Conservation (phyloP, 805 yeast species). For the Candida quercuum region DNA sequence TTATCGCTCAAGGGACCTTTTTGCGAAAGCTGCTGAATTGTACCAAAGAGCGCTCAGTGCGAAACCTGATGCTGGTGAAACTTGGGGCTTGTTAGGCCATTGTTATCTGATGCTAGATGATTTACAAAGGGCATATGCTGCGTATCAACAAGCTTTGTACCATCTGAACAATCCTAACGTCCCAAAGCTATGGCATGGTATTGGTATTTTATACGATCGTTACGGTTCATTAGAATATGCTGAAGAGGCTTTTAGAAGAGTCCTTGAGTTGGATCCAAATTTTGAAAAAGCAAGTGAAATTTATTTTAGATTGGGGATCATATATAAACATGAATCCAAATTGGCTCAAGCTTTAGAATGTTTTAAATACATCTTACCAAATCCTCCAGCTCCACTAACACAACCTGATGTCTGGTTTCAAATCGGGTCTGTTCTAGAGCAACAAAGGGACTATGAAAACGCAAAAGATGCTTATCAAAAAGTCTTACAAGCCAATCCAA, state of each 20-base stretch:
- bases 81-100: constrained; percentile 96
- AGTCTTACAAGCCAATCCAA: constrained; percentile 82
- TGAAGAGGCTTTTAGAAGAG: constrained; percentile 96
- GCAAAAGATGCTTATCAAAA: constrained; percentile 96
- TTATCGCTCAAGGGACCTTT: constrained; percentile 84
- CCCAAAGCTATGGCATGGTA: constrained; percentile 98
- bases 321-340: constrained; percentile 91
- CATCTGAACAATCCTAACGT: constrained; percentile 90
- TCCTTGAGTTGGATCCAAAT: constrained; percentile 89
- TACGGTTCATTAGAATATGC: constrained; percentile 96
- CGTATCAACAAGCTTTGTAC: constrained; percentile 93
- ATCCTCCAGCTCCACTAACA: constrained; percentile 93
- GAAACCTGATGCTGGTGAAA: constrained; percentile 86
- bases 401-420: constrained; percentile 99
- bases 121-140: constrained; percentile 89
- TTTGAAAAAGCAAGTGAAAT: constrained; percentile 96
- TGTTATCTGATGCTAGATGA: constrained; percentile 97
- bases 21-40: constrained; percentile 90
- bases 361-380: constrained; percentile 82
- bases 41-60: constrained; percentile 82
- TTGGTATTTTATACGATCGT: constrained; percentile 92
- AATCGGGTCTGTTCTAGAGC: constrained; percentile 93
- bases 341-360: constrained; percentile 86
- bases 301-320: constrained; percentile 92
- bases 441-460: constrained; percentile 82